phyloP scores from a whole-genome alignment of 1,284 basidiomycete species.

The Rhodotorula mucilaginosa region DNA sequence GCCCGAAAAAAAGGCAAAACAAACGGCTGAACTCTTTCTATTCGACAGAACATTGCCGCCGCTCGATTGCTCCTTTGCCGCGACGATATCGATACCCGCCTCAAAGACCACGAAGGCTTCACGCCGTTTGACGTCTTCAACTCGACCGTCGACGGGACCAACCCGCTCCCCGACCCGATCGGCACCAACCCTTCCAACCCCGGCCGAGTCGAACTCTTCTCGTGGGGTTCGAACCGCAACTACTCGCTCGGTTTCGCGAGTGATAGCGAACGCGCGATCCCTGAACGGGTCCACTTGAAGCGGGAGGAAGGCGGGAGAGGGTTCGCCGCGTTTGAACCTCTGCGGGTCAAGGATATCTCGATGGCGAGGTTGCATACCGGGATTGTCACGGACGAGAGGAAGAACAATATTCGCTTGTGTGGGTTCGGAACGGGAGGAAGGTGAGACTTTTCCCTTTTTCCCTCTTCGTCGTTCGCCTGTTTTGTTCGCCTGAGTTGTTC shows the following conservation, averaged over 20 bases:
- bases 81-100: slow-evolving; percentile 66
- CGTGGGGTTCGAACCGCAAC: slow-evolving; percentile 82
- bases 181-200: slow-evolving; percentile 27
- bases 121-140: slow-evolving; percentile 94
- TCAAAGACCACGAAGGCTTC: slow-evolving; percentile 84
- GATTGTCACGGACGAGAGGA: slow-evolving; percentile 69
- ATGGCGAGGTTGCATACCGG: slow-evolving; percentile 83
- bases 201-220: slow-evolving; percentile 61
- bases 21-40: not conserved
- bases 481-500: not conserved
- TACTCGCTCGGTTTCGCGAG: slow-evolving; percentile 72
- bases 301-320: slow-evolving; percentile 46
- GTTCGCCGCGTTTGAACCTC: slow-evolving; percentile 57
- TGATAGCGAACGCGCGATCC: slow-evolving; percentile 71
- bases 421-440: slow-evolving; percentile 80
- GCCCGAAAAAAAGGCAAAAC: not conserved
- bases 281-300: slow-evolving; percentile 70
- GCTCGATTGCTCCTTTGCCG: slow-evolving; percentile 73
- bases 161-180: slow-evolving; percentile 31
- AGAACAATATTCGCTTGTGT: slow-evolving; percentile 74
- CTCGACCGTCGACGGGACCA: slow-evolving; percentile 67
- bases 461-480: not conserved
- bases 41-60: slow-evolving; percentile 63
- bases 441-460: slow-evolving; percentile 46
- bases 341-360: slow-evolving; percentile 64